phyloP scores from a whole-genome alignment of 805 yeast genomes.

The Saccharomycopsis olivae region DNA sequence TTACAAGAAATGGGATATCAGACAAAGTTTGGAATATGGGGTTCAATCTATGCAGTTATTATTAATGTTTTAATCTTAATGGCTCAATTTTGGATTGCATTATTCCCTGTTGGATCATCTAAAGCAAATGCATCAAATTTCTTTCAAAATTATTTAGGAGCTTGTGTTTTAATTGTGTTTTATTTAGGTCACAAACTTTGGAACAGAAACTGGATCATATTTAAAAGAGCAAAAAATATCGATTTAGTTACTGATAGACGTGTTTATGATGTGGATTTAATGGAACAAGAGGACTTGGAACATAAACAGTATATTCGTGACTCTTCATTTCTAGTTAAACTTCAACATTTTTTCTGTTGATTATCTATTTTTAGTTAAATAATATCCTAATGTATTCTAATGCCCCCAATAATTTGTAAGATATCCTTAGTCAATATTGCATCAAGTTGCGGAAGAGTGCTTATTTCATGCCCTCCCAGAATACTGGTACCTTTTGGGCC shows the following conservation, averaged over 20 bases:
- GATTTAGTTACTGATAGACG: conserved; percentile 39
- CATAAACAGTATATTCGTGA: conserved; percentile 34
- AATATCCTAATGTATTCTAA: too few relatives aligned
- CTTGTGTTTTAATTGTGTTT: conserved; percentile 35
- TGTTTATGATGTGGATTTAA: conserved; percentile 26
- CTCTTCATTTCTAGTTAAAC: conserved; percentile 8
- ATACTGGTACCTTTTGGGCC: too few relatives aligned
- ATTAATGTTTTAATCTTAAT: conserved; percentile 40
- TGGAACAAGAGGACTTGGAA: conserved; percentile 30
- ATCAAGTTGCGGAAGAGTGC: too few relatives aligned
- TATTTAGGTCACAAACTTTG: conserved; percentile 39
- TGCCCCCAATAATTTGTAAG: too few relatives aligned
- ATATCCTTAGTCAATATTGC: too few relatives aligned
- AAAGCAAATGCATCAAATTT: conserved; percentile 30
- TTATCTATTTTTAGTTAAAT: too few relatives aligned
- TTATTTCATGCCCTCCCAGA: too few relatives aligned
- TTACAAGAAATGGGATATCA: conserved; percentile 41
- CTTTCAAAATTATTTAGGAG: conserved; percentile 42
- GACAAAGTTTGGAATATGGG: conserved; percentile 42
- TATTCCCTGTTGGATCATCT: conserved; percentile 45
- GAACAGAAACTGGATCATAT: conserved; percentile 27
- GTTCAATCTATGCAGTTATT: conserved; percentile 42
- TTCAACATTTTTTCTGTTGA: conserved; percentile 17
- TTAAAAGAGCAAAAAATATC: conserved; percentile 29
- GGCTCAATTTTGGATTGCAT: conserved; percentile 59